Evolutionary conservation across 192 early-diverging fungal genomes (phyloP), one percentile per base, ranked within the genome.

Genomic region (Coemansia sp.): DNA sequence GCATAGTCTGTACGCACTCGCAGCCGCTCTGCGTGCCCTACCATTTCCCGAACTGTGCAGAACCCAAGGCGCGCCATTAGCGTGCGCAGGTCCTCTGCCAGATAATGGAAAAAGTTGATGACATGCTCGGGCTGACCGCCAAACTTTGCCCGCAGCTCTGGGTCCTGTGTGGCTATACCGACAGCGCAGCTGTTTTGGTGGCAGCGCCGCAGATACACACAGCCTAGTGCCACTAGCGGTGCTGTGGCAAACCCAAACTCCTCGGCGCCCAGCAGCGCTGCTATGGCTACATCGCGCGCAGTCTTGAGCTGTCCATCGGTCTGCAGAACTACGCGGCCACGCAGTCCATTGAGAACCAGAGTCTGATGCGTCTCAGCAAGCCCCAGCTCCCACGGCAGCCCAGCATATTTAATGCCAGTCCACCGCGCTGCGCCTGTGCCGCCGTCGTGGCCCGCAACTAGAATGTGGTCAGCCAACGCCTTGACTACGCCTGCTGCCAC

Each of bases 291-390:
- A 83, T 98, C 97, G 53, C 92, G 88, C 45, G 94, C 97, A 7
- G 95, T 98, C 82, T 93, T 94, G 73, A 98, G 90, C 80, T 98
- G 97, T 52, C 97, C 97, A 82, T 98, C 97, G 24, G 97, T 97
- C 82, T 98, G 97, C 55, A 98, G 84, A 56, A 95, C 85, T 61
- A 98, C 92, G 61, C 97, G 90, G 37, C 95, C 95, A 78, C 97
- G 91, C 52, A 98, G 86, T 61, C 94, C 93, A 75, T 97, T 97
- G 14, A 97, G 87, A 9, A 97, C 97, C 71, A 98, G 83, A 11
- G 97, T 98, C 82, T 98, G 97, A 74, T 98, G 97, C 26, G 95
- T 95, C 83, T 98, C 97, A n/a, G 95, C 95, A 24, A 98, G 81
- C 66, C 97, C 97, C 27, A 98, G 84, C 84, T 98, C 97, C 97